phyloP scores from a whole-genome alignment of 2,329 filamentous ascomycete species.

The Cladosporium sp. region DNA sequence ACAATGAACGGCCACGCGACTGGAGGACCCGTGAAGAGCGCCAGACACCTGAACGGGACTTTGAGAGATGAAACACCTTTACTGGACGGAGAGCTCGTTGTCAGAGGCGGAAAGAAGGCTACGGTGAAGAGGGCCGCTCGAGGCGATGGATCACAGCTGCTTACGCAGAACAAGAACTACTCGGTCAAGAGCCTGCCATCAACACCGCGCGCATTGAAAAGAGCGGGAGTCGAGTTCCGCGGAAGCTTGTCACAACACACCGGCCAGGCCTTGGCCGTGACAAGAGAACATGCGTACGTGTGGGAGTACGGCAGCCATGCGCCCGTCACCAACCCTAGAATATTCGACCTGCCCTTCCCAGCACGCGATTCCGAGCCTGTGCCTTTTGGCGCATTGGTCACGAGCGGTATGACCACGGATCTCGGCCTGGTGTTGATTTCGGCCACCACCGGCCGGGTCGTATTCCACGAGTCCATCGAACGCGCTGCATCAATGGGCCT shows the following conservation, averaged over 20 bases:
- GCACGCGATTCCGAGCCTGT: constrained; percentile 66
- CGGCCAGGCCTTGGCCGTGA: constrained; percentile 65
- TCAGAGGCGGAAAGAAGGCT: constrained; percentile 25
- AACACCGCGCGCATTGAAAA: constrained; percentile 70
- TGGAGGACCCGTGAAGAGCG: constrained; percentile 4
- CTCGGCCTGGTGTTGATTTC: constrained; percentile 84
- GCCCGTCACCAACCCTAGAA: constrained; percentile 68
- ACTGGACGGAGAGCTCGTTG: constrained; percentile 16
- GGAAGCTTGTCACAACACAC: constrained; percentile 20
- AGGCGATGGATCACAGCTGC: constrained; percentile 29
- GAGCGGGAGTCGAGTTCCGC: constrained; percentile 55
- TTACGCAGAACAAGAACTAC: constrained; percentile 80
- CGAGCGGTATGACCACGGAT: constrained; percentile 71
- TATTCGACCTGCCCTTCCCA: constrained; percentile 72
- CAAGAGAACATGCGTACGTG: constrained; percentile 75
- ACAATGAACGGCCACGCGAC: constrained; percentile 21
- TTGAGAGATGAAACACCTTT: constrained; percentile 8
- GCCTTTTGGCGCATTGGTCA: constrained; percentile 78
- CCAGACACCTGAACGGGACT: constrained; percentile 12
- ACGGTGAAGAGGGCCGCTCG: constrained; percentile 25
- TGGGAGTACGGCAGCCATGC: constrained; percentile 76
- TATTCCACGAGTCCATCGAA: constrained; percentile 94
- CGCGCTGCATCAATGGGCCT: constrained; percentile 80
- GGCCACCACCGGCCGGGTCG: constrained; percentile 76
- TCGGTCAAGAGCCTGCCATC: constrained; percentile 79